Conservation (phyloP, 23 red algal genomes). For the Gracilaria caudata region DNA sequence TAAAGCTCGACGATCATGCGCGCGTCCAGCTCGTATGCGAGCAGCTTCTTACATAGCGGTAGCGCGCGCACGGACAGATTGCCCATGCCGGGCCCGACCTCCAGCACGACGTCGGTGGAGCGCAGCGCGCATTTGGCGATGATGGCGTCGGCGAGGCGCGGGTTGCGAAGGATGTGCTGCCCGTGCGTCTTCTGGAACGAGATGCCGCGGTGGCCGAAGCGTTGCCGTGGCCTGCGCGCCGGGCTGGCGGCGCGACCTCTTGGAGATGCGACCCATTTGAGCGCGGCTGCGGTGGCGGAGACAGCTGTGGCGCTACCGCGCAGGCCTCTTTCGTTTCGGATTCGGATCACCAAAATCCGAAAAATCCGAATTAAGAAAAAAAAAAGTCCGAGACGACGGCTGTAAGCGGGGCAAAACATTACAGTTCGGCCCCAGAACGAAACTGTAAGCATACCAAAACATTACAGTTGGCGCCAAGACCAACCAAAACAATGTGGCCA, state of each 20-base stretch:
- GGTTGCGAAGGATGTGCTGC: constrained; percentile 96
- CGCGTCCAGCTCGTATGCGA: constrained; percentile 90
- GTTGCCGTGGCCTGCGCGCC: background rate
- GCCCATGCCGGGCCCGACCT: constrained; percentile 94
- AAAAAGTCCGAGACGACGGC: too few species aligned
- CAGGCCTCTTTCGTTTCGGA: too few species aligned
- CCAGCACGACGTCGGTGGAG: constrained; percentile 86
- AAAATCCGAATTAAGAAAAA: too few species aligned
- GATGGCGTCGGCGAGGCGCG: constrained; percentile 84
- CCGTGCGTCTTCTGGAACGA: constrained; percentile 92
- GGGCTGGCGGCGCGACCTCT: background rate
- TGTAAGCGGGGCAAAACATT: too few species aligned
- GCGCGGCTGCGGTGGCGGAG: too few species aligned
- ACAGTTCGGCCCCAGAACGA: too few species aligned
- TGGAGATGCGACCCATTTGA: background rate
- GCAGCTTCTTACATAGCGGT: constrained; percentile 54
- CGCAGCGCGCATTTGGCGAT: constrained; percentile 76
- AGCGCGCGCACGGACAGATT: constrained; percentile 93
- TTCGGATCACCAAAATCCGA: too few species aligned
- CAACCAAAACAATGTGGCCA: too few species aligned
- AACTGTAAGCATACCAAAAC: too few species aligned
- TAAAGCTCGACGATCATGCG: constrained; percentile 92
- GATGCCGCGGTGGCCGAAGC: constrained; percentile 84
- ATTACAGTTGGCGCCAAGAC: too few species aligned
- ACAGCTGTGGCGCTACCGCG: too few species aligned